Evolutionary conservation across 441 rosid genomes (phyloP).

Genomic region (Populus trichocarpa): DNA sequence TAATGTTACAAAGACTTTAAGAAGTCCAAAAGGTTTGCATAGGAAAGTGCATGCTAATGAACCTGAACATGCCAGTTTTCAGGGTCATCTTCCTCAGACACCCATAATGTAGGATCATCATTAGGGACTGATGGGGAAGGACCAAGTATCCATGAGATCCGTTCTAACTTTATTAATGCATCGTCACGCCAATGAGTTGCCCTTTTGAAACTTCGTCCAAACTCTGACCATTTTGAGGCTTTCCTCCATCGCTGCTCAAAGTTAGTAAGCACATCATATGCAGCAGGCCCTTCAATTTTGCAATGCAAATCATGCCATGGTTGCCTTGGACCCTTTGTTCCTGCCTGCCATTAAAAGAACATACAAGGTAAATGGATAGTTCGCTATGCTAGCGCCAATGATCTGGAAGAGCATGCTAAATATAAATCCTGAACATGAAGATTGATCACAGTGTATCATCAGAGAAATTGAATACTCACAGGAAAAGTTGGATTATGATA

Average conservation of each 20-base stretch:
- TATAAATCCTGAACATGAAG: neutral
- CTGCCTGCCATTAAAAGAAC: constrained; percentile 38
- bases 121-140: constrained; percentile 38
- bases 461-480: constrained; percentile 36
- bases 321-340: constrained; percentile 68
- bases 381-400: neutral
- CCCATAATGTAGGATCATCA: constrained; percentile 58
- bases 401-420: neutral
- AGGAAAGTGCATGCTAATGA: constrained; percentile 7
- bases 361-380: neutral
- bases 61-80: constrained; percentile 85
- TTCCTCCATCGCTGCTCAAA: constrained; percentile 93
- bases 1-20: neutral
- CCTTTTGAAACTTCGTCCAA: constrained; percentile 56
- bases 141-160: constrained; percentile 84
- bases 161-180: constrained; percentile 68
- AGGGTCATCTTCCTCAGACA: constrained; percentile 45
- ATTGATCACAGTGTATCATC: neutral
- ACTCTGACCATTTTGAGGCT: constrained; percentile 67
- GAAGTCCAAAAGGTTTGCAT: neutral
- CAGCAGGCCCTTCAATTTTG: constrained; percentile 88
- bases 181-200: constrained; percentile 79
- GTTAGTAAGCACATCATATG: constrained; percentile 76
- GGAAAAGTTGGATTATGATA: constrained; percentile 80
- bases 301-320: constrained; percentile 94